Base-by-base conservation (phyloP, 176 grass and related monocot genomes). In the Otatea glauca region DNA sequence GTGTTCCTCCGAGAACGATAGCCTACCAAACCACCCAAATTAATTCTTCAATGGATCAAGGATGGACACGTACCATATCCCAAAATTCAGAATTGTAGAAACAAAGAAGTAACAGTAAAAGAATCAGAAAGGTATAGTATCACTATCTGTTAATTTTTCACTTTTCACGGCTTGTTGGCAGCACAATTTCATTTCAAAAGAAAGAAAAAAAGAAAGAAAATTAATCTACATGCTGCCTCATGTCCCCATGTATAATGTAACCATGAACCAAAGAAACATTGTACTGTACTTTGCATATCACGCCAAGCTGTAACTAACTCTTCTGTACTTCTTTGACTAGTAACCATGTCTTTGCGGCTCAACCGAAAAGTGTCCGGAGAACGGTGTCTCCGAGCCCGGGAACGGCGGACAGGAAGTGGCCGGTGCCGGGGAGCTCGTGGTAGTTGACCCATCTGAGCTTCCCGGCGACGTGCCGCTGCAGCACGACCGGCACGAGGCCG, bases 301-400 rank as follows among this genome's bases (percentile, higher is more conserved):
- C 14, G 32, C 34, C 81, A 77, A 71, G 43, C 14, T 76, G 51
- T 34, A 18, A 38, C 14, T 5, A 64, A 9, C 45, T 73, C 14
- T 43, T 15, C 12, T 55, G 34, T 70, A n/a, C 23, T 88, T n/a
- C 10, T 35, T 75, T 6, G 42, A 24, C 13, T 54, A 74, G 38
- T 10, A 35, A 34, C 35, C 2, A 17, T 24, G 20, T 18, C 35
- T 41, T 51, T 20, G 60, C 25, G 4, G 74, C 16, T 71, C 24
- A 90, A 25, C 72, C 73, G 60, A 92, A 89, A 37, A 98, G 41
- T 2, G 93, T 92, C 58, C 86, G 91, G 29, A 96, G 91, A 29
- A 96, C 84, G 42, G 81, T 89, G 70, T 91, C 87, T 21, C 76
- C 79, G 12, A 93, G 81, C 2, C 91, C 86, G 0, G 83, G 85